Evolutionary conservation across 257 asterid species (phyloP), one percentile per base, ranked within the genome.

Genomic region (Gentiana dahurica): DNA sequence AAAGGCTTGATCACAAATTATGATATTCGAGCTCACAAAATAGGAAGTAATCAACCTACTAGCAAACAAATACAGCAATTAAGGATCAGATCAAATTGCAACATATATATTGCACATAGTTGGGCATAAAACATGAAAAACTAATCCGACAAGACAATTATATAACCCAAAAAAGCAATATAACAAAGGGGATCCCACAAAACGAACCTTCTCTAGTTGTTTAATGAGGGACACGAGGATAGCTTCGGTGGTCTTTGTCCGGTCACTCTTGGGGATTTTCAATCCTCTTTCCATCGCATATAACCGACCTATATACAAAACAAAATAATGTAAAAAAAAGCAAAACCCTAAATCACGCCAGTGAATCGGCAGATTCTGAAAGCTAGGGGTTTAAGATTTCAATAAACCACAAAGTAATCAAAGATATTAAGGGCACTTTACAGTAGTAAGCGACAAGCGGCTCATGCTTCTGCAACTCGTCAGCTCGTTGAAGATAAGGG

Each of bases 221-320:
- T 80, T 85, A 76, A 92, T 88, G 57, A 88, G 87, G 57, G 99
- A 88, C 50, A 83, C 65, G 53, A 92, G 97, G 62, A 92, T 71
- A 12, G 91, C 62, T 67, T 69, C 82, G 58, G 95, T 88, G 59
- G 79, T 88, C 69, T 88, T 88, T 8, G 98, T 88, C 44, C 97
- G 94, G 67, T 77, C 89, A 50, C 66, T 77, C 65, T 80, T 80
- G 6, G 98, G 95, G 78, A 92, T 81, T 82, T 51, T 77, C 70
- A 92, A 60, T 12, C 99, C 99, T 68, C 87, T 84, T 61, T 92
- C 99, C 99, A 92, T 88, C 49, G 94, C 99, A 70, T 92, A 88
- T 79, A 92, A 73, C 62, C 99, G 86, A 78, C 97, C 97, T 92
- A 75, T 36, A 41, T 10, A 41, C 2, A 12, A 39, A 12, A 6